Conservation (phyloP, 345 rosid species). For the Orychophragmus violaceus region DNA sequence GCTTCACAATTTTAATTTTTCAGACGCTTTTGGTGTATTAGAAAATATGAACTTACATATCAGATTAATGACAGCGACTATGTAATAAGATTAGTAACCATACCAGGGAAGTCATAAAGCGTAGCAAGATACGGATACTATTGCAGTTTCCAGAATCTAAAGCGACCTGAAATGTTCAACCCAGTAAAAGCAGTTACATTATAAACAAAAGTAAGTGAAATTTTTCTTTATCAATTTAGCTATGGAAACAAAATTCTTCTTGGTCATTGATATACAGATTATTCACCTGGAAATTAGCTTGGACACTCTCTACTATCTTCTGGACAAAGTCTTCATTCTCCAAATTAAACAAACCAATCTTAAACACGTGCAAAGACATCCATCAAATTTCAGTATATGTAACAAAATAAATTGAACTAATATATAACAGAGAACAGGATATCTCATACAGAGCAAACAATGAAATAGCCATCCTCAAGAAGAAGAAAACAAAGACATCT, state of each 20-base stretch:
- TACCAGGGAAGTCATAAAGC: constrained; percentile 84
- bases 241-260: neutral
- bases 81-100: constrained; percentile 16
- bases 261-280: neutral
- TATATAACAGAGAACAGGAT: neutral
- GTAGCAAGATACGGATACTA: constrained; percentile 74
- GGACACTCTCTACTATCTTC: constrained; percentile 49
- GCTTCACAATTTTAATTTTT: neutral
- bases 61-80: neutral
- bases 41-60: neutral
- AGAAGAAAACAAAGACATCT: too few relatives aligned
- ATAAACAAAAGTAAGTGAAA: neutral
- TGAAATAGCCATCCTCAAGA: neutral
- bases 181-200: constrained; percentile 10
- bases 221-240: neutral
- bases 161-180: constrained; percentile 53
- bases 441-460: neutral
- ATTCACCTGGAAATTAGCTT: constrained; percentile 67
- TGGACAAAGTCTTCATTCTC: constrained; percentile 84
- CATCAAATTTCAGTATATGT: neutral
- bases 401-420: neutral
- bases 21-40: neutral
- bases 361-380: constrained; percentile 14
- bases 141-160: constrained; percentile 65
- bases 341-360: constrained; percentile 90